Percentiles rank a stretch among this genome's conserved stretches.
Conservation (phyloP, 495 filamentous ascomycete species). For the Xylaria venustula region DNA sequence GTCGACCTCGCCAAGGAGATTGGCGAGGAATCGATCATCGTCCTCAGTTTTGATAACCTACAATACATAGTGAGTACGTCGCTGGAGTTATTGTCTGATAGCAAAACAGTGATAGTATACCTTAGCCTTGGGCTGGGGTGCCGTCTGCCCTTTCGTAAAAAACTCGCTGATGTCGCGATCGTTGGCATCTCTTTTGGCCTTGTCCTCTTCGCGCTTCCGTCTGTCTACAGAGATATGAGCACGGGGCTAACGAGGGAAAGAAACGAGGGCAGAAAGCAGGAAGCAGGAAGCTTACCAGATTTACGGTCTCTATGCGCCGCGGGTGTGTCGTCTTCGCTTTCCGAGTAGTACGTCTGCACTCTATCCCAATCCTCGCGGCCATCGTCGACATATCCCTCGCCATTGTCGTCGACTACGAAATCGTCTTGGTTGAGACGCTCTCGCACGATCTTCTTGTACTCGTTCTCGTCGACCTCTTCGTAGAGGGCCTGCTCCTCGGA, state of each 20-base stretch:
- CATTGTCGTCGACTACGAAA: slow-evolving; percentile 95
- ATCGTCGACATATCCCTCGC: slow-evolving; percentile 92
- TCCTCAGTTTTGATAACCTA: slow-evolving; percentile 69
- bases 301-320: slow-evolving; percentile 49
- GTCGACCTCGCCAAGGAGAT: slow-evolving; percentile 86
- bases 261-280: background rate
- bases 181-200: slow-evolving; percentile 78
- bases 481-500: slow-evolving; percentile 83
- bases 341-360: slow-evolving; percentile 63
- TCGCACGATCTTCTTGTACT: slow-evolving; percentile 93
- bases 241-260: too few species aligned
- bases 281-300: slow-evolving; percentile 21
- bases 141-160: slow-evolving; percentile 72
- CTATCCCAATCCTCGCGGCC: slow-evolving; percentile 95
- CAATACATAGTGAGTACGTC: background rate
- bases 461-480: slow-evolving; percentile 95
- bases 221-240: slow-evolving; percentile 56
- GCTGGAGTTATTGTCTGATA: background rate
- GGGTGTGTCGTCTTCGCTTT: slow-evolving; percentile 65
- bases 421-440: slow-evolving; percentile 89
- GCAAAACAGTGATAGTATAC: slow-evolving; percentile 38
- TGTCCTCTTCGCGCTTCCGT: slow-evolving; percentile 85
- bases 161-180: slow-evolving; percentile 92
- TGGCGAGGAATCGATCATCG: slow-evolving; percentile 80
- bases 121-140: slow-evolving; percentile 74